phyloP scores from a whole-genome alignment of 2,329 filamentous ascomycete genomes.

The Ophiostoma sp. region DNA sequence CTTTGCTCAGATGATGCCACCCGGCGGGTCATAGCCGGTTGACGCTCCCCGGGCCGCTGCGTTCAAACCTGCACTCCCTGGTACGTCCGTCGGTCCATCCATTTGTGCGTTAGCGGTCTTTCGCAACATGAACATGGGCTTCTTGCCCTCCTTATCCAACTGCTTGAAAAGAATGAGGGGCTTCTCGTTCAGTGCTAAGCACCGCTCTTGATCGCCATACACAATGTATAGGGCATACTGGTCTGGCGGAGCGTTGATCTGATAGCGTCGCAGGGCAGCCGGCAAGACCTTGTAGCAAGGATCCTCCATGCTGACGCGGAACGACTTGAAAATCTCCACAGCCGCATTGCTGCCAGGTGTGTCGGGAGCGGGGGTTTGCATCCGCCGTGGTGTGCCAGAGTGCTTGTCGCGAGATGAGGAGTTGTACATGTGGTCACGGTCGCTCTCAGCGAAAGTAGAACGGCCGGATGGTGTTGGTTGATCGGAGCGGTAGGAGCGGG shows the following conservation, averaged over 20 bases:
- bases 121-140: slow-evolving; percentile 98
- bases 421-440: slow-evolving; percentile 48
- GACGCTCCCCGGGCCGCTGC: slow-evolving; percentile 46
- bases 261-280: slow-evolving; percentile 94
- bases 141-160: slow-evolving; percentile 92
- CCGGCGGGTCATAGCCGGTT: slow-evolving; percentile 57
- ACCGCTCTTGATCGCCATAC: slow-evolving; percentile 96
- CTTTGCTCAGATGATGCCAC: slow-evolving; percentile 54
- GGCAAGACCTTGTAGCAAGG: slow-evolving; percentile 96
- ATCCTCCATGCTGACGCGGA: slow-evolving; percentile 96
- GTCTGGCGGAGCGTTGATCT: slow-evolving; percentile 96
- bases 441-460: slow-evolving; percentile 56
- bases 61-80: slow-evolving; percentile 56
- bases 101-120: slow-evolving; percentile 59
- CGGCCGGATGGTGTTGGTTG: slow-evolving; percentile 56
- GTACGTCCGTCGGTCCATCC: slow-evolving; percentile 47
- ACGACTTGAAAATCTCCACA: slow-evolving; percentile 98
- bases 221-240: slow-evolving; percentile 98
- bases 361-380: slow-evolving; percentile 63
- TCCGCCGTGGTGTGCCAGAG: slow-evolving; percentile 52
- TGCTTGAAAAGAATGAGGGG: slow-evolving; percentile 97
- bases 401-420: slow-evolving; percentile 40
- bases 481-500: slow-evolving; percentile 61
- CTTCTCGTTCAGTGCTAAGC: slow-evolving; percentile 86
- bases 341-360: slow-evolving; percentile 60